phyloP scores from a whole-genome alignment of 148 eudicot species.

The Diospyros lotus region DNA sequence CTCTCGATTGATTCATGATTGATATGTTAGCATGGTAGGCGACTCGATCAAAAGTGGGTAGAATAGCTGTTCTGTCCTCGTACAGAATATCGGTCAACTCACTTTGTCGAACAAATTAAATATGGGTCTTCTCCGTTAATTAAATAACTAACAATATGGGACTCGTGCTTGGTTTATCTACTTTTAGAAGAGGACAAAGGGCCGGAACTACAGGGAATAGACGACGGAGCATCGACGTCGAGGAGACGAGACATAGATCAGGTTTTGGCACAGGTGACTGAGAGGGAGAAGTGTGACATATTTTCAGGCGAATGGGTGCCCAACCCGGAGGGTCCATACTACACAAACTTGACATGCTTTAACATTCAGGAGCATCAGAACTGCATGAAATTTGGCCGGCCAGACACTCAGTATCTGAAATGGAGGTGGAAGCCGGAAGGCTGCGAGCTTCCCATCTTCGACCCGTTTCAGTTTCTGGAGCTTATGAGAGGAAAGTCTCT shows the following conservation, averaged over 20 bases:
- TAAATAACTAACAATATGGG: no score
- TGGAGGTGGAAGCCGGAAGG: conserved; percentile 53
- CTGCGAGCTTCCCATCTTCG: conserved; percentile 45
- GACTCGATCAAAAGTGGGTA: no score
- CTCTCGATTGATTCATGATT: no score
- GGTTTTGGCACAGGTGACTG: neutral
- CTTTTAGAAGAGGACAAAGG: no score
- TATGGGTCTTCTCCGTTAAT: no score
- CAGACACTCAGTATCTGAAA: conserved; percentile 31
- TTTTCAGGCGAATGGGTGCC: conserved; percentile 44
- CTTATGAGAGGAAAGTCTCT: conserved; percentile 43
- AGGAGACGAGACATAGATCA: neutral
- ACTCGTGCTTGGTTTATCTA: no score
- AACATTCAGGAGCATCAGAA: conserved; percentile 50
- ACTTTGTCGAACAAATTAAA: no score
- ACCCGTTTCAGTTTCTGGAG: conserved; percentile 34
- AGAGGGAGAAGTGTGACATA: conserved; percentile 28
- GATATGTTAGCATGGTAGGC: no score
- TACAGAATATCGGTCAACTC: no score
- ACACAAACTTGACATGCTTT: conserved; percentile 36
- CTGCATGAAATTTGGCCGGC: conserved; percentile 45
- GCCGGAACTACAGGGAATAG: neutral
- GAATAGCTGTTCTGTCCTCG: no score
- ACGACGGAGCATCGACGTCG: neutral
- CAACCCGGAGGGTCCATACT: conserved; percentile 35